Evolutionary conservation across 352 stramenopile genomes (phyloP), one percentile per base, ranked within the genome.

Genomic region (Globisporangium carolinianum): DNA sequence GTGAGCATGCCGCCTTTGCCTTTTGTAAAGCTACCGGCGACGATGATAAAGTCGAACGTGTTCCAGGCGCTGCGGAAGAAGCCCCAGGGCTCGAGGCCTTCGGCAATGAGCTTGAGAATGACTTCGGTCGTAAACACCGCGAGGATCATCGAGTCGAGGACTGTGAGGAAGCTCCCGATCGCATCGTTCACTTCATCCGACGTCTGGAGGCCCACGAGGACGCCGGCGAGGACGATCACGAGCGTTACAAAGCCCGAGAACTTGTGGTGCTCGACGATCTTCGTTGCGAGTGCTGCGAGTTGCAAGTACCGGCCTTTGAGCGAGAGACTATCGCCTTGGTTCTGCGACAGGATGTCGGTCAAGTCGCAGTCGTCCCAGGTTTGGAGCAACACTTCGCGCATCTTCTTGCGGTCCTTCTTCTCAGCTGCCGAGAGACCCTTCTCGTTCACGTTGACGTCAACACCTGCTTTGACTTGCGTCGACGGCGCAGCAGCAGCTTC

Each of bases 41-140:
- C 78, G 53, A 95, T 91, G 59, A 95, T 75, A 14, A 93, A 86
- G 65, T 94, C 85, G 35, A 94, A 94, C 18, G 73, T 80, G 60
- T 94, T 94, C 85, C 85, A 94, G 0, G 56, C 72, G 7, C 76
- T 79, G 5, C 65, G 61, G 48, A 96, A 94, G 58, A 81, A 95
- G 36, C 62, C 58, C 84, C 80, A 95, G 8, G 86, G 86, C 56
- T 86, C 76, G 7, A 93, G 55, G 5, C 82, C 86, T 54, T 95
- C 79, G 0, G 86, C 75, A 6, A 88, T 54, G 12, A 96, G 59
- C 66, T 96, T 95, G 48, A 94, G 62, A 7, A 83, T 63, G 4
- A 88, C 76, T 65, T 95, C 86, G 14, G 74, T 62, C 18, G 81
- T 91, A 51, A 95, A 95, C 4, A 91, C 78, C 0, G 61, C 69